Percentiles rank a stretch among this genome's conserved stretches.
phyloP scores from a whole-genome alignment of 2,329 filamentous ascomycete genomes.

The Zopfia rhizophila region DNA sequence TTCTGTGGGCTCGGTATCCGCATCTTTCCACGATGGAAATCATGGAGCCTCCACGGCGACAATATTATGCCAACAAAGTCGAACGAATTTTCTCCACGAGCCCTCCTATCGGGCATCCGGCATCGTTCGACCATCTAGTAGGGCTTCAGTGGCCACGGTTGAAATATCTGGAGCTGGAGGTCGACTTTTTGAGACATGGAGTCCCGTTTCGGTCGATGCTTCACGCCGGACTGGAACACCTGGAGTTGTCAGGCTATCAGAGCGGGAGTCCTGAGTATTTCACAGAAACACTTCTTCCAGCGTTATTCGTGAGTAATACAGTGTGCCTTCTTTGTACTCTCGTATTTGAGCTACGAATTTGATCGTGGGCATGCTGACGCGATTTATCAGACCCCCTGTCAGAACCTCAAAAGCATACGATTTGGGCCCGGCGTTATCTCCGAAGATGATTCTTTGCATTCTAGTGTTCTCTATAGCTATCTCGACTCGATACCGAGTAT shows the following conservation, averaged over 20 bases:
- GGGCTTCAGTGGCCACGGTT: conserved; percentile 40
- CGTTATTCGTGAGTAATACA: conserved; percentile 28
- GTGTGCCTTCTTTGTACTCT: conserved; percentile 3
- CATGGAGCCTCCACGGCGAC: conserved; percentile 34
- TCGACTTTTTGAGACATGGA: conserved; percentile 37
- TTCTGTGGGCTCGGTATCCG: conserved; percentile 45
- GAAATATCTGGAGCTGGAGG: conserved; percentile 40
- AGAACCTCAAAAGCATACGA: conserved; percentile 35
- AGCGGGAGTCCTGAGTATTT: conserved; percentile 35
- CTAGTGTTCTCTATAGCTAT: conserved; percentile 29
- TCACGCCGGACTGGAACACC: conserved; percentile 33
- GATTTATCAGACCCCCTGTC: conserved; percentile 24
- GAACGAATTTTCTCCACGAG: conserved; percentile 36
- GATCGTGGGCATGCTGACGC: conserved; percentile 3
- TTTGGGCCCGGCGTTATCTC: conserved; percentile 35
- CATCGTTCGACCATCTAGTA: conserved; percentile 35
- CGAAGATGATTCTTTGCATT: conserved; percentile 32
- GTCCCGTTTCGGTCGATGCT: conserved; percentile 34
- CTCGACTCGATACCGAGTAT: conserved; percentile 34
- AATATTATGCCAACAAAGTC: conserved; percentile 47
- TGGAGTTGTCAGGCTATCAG: conserved; percentile 40
- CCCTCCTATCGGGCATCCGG: conserved; percentile 23
- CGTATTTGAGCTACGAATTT: not conserved
- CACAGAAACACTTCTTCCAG: conserved; percentile 31
- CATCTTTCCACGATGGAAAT: conserved; percentile 36